These are phyloP conservation scores for Pseudogymnoascus sp. DNA, from an alignment of 2,329 filamentous ascomycete species.

Conservation along the genomic window DNA sequence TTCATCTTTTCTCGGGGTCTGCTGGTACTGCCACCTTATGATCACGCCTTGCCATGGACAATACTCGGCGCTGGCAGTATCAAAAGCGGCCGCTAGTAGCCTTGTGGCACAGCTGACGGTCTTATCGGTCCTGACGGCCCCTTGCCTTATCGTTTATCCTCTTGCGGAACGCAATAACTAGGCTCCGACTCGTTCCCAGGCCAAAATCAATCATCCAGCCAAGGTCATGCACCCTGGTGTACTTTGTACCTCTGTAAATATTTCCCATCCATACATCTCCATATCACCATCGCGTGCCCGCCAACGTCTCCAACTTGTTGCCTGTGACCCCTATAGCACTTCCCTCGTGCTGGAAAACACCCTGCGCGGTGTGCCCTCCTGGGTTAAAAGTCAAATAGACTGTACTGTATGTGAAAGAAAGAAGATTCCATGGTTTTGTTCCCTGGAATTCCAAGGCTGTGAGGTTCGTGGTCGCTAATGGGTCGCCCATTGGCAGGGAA, in stretches of 20 bases:
- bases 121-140: background rate
- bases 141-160: background rate
- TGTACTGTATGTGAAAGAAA: background rate
- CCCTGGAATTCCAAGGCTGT: slow-evolving; percentile 3
- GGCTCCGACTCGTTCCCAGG: background rate
- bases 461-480: slow-evolving; percentile 11
- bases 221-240: slow-evolving; percentile 9
- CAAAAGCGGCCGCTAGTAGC: slow-evolving; percentile 6
- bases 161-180: slow-evolving; percentile 7
- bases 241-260: slow-evolving; percentile 11
- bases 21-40: background rate
- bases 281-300: slow-evolving; percentile 10
- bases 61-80: background rate
- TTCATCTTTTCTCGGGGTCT: background rate
- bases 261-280: slow-evolving; percentile 6
- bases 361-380: background rate
- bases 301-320: slow-evolving; percentile 2
- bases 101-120: slow-evolving; percentile 5
- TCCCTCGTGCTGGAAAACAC: background rate
- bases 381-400: background rate
- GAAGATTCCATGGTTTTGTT: background rate
- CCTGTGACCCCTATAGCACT: background rate
- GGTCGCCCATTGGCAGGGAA: slow-evolving; percentile 11
- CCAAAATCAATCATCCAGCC: slow-evolving; percentile 3
- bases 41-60: slow-evolving; percentile 3